These are phyloP conservation scores for Plantago lanceolata DNA, from an alignment of 305 asterid species.

Conservation along the genomic window DNA sequence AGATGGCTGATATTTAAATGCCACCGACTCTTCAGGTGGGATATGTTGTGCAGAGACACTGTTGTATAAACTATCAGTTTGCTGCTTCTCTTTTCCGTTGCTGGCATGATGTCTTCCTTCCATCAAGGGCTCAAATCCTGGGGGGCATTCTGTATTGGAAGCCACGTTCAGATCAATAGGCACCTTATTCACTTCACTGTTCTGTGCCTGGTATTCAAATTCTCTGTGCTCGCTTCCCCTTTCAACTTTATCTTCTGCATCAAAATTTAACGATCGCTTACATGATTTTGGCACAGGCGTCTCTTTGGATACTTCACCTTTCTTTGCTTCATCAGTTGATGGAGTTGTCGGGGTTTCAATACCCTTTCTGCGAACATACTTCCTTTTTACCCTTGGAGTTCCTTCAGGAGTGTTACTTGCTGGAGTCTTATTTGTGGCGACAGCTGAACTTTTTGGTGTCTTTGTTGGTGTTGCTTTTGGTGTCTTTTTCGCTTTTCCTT, in stretches of 20 bases:
- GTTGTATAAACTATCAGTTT: constrained; percentile 19
- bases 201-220: constrained; percentile 32
- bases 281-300: constrained; percentile 43
- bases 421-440: not conserved
- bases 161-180: constrained; percentile 38
- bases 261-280: constrained; percentile 60
- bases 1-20: constrained; percentile 26
- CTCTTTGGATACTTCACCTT: constrained; percentile 29
- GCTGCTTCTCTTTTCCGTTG: constrained; percentile 27
- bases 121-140: constrained; percentile 28
- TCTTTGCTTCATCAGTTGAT: constrained; percentile 27
- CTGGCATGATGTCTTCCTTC: constrained; percentile 28
- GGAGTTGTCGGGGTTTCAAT: constrained; percentile 36
- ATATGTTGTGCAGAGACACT: constrained; percentile 25
- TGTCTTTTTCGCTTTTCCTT: constrained; percentile 63
- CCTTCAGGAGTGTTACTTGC: constrained; percentile 31
- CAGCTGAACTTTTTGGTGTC: constrained; percentile 30
- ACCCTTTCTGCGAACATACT: constrained; percentile 48
- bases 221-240: constrained; percentile 29
- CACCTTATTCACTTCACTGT: constrained; percentile 31
- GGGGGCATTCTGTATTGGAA: constrained; percentile 32
- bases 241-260: constrained; percentile 34
- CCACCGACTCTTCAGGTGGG: constrained; percentile 29
- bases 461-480: constrained; percentile 47
- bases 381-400: constrained; percentile 51